Evolutionary conservation across 176 grass and related monocot species (phyloP), one percentile per base, ranked within the genome.

Genomic region (Thinopyrum elongatum): DNA sequence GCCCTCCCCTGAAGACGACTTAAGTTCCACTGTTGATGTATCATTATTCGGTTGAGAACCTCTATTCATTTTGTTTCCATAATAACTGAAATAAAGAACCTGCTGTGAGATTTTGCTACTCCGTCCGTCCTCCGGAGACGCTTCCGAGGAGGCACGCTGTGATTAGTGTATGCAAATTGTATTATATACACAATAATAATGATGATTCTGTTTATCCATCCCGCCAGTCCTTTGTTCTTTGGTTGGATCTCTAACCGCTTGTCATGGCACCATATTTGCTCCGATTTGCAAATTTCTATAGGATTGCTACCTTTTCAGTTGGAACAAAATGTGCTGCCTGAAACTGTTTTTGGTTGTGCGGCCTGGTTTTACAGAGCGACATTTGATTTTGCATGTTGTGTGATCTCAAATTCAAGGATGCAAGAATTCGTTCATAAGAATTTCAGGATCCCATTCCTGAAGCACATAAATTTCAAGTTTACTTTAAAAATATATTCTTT

Each of bases 121-220:
- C 46, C 47, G 19, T 51, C 80, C 58, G 23, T 62, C 83, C 73
- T 82, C 67, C 6, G 28, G 25, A 62, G 60, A 49, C 22, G 1
- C 47, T 53, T 17, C 76, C 8, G 17, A 76, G 81, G 76, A 84
- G 77, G 49, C 49, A 39, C 51, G 4, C 62, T 85, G 86, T 88
- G 90, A 85, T 91, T 91, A 91, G 82, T 91, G 86, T 91, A 88
- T 65, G 30, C 78, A 88, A 82, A 82, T 81, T 81, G 77, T 91
- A 91, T 88, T 84, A 91, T 91, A 82, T 65, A 65, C 53, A 2
- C 53, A 81, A 82, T 61, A 84, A 73, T 30, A 30, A 30, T 75
- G 14, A 46, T 73, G 42, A 11, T 70, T 29, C 31, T 82, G 29
- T 66, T 70, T 86, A 63, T 80, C 38, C n/a, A 25, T 44, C 17